phyloP scores from a whole-genome alignment of 257 asterid genomes.

The Jasminum sambac region DNA sequence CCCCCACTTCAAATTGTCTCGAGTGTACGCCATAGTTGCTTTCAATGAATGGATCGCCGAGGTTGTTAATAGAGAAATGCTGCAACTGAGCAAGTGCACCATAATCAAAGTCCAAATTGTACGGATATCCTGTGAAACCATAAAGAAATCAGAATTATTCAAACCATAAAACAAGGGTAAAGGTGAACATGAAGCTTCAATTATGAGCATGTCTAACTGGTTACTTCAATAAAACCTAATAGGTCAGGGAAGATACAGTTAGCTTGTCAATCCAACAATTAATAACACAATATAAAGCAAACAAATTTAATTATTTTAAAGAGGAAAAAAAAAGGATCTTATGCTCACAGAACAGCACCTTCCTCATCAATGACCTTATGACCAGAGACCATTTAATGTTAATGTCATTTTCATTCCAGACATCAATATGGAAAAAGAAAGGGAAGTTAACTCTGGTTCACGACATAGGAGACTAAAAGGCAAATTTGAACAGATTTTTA shows the following conservation, averaged over 20 bases:
- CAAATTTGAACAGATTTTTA: neutral
- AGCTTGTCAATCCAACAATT: neutral
- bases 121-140: conserved; percentile 75
- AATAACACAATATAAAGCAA: conserved; percentile 10
- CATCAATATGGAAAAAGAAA: neutral
- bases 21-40: conserved; percentile 97
- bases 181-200: neutral
- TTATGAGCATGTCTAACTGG: conserved; percentile 15
- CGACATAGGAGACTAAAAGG: neutral
- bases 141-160: conserved; percentile 10
- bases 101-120: conserved; percentile 92
- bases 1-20: conserved; percentile 96
- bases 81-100: conserved; percentile 88
- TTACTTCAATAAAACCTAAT: conserved; percentile 11
- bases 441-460: neutral
- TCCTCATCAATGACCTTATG: neutral
- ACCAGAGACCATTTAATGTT: too few relatives aligned
- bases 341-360: neutral
- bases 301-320: neutral
- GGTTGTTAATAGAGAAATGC: conserved; percentile 91
- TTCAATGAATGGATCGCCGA: conserved; percentile 95
- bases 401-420: neutral
- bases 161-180: neutral
- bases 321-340: neutral
- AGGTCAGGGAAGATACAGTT: neutral